Percentiles rank a stretch among this genome's conserved stretches.
phyloP scores from a whole-genome alignment of 192 early-diverging fungal genomes.

The Globomyces pollinis-pini region DNA sequence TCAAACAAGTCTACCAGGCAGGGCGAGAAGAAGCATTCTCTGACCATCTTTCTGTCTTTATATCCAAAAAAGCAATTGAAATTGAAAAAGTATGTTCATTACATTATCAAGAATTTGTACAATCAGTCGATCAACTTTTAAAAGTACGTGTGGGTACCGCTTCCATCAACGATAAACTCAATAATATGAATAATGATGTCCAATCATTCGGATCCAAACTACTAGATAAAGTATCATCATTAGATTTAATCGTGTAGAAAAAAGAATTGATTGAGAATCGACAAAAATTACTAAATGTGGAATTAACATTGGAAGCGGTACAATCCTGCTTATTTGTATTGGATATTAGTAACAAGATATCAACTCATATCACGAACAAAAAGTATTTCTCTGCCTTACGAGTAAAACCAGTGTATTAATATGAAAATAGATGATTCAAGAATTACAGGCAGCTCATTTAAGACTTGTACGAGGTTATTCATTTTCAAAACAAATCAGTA shows the following conservation, averaged over 20 bases:
- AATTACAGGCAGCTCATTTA: conserved; percentile 64
- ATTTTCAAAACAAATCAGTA: conserved; percentile 79
- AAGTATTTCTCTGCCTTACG: conserved; percentile 91
- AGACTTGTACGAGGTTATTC: conserved; percentile 66
- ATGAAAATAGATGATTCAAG: conserved; percentile 68
- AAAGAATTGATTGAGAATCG: conserved; percentile 65
- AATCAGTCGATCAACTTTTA: conserved; percentile 90
- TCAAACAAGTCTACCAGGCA: conserved; percentile 82
- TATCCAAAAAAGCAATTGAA: conserved; percentile 83
- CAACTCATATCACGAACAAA: conserved; percentile 63
- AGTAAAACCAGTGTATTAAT: conserved; percentile 42
- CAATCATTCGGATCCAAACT: conserved; percentile 73
- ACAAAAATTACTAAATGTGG: conserved; percentile 79
- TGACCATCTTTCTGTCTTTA: conserved; percentile 77
- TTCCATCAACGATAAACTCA: conserved; percentile 75
- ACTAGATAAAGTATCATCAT: conserved; percentile 58
- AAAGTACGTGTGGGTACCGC: conserved; percentile 87
- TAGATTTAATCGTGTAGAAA: conserved; percentile 60
- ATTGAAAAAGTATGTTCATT: conserved; percentile 96
- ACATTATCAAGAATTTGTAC: conserved; percentile 94
- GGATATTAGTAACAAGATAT: conserved; percentile 78
- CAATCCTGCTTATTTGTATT: conserved; percentile 78
- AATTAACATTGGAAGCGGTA: conserved; percentile 71
- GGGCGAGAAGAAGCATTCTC: conserved; percentile 79
- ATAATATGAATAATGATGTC: conserved; percentile 76